Percentiles rank a stretch among this genome's conserved stretches.
These are phyloP conservation scores for Lycium ferocissimum DNA, from an alignment of 257 asterid species.

Conservation along the genomic window DNA sequence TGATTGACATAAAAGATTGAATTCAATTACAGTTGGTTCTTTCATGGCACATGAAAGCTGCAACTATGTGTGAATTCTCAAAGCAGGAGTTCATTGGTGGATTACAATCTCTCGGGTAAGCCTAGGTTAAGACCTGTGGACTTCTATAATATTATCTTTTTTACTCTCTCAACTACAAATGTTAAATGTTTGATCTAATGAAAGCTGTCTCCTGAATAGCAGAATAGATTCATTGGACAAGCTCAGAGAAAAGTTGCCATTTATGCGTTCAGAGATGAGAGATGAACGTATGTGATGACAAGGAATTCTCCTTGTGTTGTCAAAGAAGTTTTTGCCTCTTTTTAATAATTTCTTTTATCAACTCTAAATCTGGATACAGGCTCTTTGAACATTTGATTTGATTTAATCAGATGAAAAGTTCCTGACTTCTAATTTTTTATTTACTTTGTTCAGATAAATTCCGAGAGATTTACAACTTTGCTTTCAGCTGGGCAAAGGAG, in stretches of 20 bases:
- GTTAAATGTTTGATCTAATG: slow-evolving; percentile 28
- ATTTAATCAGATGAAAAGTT: slow-evolving; percentile 18
- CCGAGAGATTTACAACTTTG: slow-evolving; percentile 90
- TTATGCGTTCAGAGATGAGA: slow-evolving; percentile 94
- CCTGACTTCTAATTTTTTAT: not conserved
- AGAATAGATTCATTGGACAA: slow-evolving; percentile 94
- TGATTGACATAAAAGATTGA: slow-evolving; percentile 19
- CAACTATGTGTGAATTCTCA: slow-evolving; percentile 97
- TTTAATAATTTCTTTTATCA: slow-evolving; percentile 22
- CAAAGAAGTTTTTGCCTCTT: slow-evolving; percentile 27
- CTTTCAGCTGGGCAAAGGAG: slow-evolving; percentile 99
- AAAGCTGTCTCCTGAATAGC: slow-evolving; percentile 43
- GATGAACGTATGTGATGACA: slow-evolving; percentile 84
- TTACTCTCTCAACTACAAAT: not conserved
- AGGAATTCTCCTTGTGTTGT: slow-evolving; percentile 34
- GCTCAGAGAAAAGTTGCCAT: slow-evolving; percentile 84
- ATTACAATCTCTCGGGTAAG: slow-evolving; percentile 92
- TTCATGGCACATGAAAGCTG: slow-evolving; percentile 94
- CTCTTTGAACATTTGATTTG: slow-evolving; percentile 16
- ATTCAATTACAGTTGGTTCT: slow-evolving; percentile 54
- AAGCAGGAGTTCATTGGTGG: slow-evolving; percentile 91
- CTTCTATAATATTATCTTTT: slow-evolving; percentile 17
- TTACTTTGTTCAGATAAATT: slow-evolving; percentile 69
- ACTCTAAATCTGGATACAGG: not conserved
- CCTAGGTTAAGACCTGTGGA: slow-evolving; percentile 27